A percentile compares a stretch with the other conserved stretches of the same genome.
Conservation (phyloP, 139 green algal genomes). For the Limnomonas spitsbergensis region DNA sequence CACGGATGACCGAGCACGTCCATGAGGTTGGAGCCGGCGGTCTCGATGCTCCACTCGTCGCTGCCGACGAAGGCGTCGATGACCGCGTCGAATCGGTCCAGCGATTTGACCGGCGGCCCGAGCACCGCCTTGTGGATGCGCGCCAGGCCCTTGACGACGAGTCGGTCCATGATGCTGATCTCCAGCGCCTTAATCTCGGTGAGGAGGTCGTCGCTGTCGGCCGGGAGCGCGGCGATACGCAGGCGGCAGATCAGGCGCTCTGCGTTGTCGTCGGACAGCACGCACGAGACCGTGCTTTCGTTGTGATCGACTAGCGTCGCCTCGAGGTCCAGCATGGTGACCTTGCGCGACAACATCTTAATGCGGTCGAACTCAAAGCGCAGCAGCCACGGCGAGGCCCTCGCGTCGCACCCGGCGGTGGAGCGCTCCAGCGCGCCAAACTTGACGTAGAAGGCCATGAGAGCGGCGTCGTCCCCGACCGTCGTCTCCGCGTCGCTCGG, state of each 20-base stretch:
- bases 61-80: slow-evolving; percentile 30
- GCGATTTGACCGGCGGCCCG: background rate
- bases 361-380: slow-evolving; percentile 71
- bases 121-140: slow-evolving; percentile 77
- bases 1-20: slow-evolving; percentile 51
- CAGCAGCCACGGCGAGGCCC: slow-evolving; percentile 77
- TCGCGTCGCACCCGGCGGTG: slow-evolving; percentile 31
- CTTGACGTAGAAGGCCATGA: slow-evolving; percentile 48
- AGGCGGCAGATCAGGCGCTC: slow-evolving; percentile 79
- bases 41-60: slow-evolving; percentile 57
- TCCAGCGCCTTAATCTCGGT: slow-evolving; percentile 20
- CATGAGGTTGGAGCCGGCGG: slow-evolving; percentile 80
- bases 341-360: slow-evolving; percentile 7
- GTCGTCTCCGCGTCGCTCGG: slow-evolving; percentile 46
- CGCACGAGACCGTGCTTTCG: background rate
- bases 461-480: slow-evolving; percentile 82
- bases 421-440: background rate
- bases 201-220: slow-evolving; percentile 15
- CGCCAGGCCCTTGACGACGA: slow-evolving; percentile 62
- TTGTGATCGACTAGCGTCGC: slow-evolving; percentile 78
- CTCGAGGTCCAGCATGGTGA: slow-evolving; percentile 61
- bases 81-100: slow-evolving; percentile 1
- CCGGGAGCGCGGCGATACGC: background rate
- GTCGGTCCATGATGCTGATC: slow-evolving; percentile 52
- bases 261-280: slow-evolving; percentile 87